Base-by-base conservation (phyloP, 108 stramenopile genomes). In the Mediolabrus comicus region DNA sequence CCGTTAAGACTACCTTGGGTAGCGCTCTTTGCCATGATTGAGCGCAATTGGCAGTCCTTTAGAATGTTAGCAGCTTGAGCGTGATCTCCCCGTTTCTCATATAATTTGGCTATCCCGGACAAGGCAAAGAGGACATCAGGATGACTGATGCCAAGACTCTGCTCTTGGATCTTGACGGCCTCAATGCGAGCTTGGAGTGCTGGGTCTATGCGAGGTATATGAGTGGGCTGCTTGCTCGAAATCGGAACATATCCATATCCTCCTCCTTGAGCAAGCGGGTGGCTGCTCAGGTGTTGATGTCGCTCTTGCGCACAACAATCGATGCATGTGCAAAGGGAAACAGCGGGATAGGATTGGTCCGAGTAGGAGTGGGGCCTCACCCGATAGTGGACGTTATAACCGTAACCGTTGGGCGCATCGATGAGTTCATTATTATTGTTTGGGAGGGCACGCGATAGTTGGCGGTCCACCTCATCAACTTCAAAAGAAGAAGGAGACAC, bases 51-150 rank as follows among this genome's bases (percentile, higher is more conserved):
- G 13, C 36, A 51, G 54, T 75, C 74, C 24, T 61, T 59, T 61
- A 55, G 11, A 36, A 75, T 68, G 12, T 53, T 60, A 2, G 62
- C 43, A 0, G 67, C 67, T 53, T 59, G 61, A 13, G 24, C 34
- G 26, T 67, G 66, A 55, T 75, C 60, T 24, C 74, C 74, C 2
- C 67, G 33, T 52, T 61, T 67, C 34, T 68, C 60, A 3, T 66
- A 55, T 30, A 68, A 26, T 53, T 75, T 75, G 30, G 78, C 78
- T 10, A 83, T 62, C 26, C 71, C 53, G 33, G 60, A 41, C 8
- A 83, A 52, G 31, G 83, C 62, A 80, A 83, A 83, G 38, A 83
- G 51, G 11, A 83, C 83, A 65, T 83, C 83, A 7, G 83, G 83
- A 52, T 83, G 83, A 39, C 62, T 53, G 22, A 75, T 46, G 10